Percentiles rank a stretch among this genome's conserved stretches.
Evolutionary conservation across 2,329 filamentous ascomycete genomes (phyloP).

Genomic region (Cladosporium phlei): DNA sequence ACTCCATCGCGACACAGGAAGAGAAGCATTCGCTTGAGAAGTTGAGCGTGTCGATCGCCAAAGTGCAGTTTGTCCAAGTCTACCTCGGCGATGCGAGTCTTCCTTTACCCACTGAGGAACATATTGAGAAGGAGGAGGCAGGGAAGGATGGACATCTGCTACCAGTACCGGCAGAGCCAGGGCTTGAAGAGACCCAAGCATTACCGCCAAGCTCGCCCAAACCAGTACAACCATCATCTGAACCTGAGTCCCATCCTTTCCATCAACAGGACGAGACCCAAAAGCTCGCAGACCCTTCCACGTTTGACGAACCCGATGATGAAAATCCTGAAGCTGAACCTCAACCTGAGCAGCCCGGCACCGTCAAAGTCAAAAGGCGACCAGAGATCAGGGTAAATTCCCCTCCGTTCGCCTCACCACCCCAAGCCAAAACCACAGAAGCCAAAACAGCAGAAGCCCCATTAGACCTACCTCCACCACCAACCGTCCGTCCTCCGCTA

Average conservation of each 20-base stretch:
- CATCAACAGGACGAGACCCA: neutral
- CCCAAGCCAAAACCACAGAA: neutral
- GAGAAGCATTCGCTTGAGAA: slow-evolving; percentile 34
- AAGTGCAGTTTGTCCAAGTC: slow-evolving; percentile 49
- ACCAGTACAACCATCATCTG: neutral
- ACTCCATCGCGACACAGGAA: slow-evolving; percentile 26
- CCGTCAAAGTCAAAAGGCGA: neutral
- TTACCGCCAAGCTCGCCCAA: neutral
- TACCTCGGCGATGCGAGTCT: slow-evolving; percentile 45
- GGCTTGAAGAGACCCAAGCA: neutral
- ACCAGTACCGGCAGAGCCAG: neutral
- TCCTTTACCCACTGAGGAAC: slow-evolving; percentile 38
- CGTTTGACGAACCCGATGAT: slow-evolving; percentile 16
- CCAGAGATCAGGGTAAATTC: neutral
- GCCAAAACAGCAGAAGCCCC: neutral
- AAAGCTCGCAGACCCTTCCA: slow-evolving; percentile 17
- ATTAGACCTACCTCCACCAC: slow-evolving; percentile 1
- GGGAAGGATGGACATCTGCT: slow-evolving; percentile 8
- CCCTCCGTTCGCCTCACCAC: neutral
- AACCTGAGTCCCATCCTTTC: neutral
- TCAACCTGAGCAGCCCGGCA: neutral
- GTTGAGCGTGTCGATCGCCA: slow-evolving; percentile 46
- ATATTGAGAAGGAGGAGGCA: neutral
- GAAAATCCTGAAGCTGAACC: neutral
- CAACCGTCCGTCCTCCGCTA: slow-evolving; percentile 47